Percentiles rank a stretch among this genome's conserved stretches.
Conservation (phyloP, 441 rosid genomes). For the Erodium texanum region DNA sequence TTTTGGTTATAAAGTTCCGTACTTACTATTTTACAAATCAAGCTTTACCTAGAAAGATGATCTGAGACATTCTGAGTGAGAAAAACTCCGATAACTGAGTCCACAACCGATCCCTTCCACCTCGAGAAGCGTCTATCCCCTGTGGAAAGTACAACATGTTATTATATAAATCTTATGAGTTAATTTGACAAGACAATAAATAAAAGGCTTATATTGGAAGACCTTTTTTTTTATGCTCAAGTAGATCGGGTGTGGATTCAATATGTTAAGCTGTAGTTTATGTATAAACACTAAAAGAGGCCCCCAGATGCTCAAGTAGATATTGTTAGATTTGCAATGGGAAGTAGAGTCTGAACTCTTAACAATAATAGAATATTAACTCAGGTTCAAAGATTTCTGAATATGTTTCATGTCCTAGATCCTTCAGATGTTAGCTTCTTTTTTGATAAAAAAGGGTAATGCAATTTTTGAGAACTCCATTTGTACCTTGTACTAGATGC, state of each 20-base stretch:
- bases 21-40: slow-evolving; percentile 5
- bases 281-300: slow-evolving; percentile 4
- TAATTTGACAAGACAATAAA: background rate
- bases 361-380: background rate
- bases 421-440: slow-evolving; percentile 20
- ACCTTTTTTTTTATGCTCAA: background rate
- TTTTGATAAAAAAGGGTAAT: no score
- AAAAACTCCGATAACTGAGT: slow-evolving; percentile 94
- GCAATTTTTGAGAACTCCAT: slow-evolving; percentile 1
- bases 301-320: slow-evolving; percentile 15
- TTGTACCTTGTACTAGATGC: slow-evolving; percentile 94
- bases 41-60: slow-evolving; percentile 84
- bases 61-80: slow-evolving; percentile 97
- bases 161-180: background rate
- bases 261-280: background rate
- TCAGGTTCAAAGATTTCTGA: slow-evolving; percentile 28
- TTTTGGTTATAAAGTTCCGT: slow-evolving; percentile 9
- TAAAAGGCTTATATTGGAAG: background rate
- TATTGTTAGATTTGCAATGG: slow-evolving; percentile 36
- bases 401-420: slow-evolving; percentile 18
- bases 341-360: slow-evolving; percentile 28
- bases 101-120: slow-evolving; percentile 99
- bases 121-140: slow-evolving; percentile 95
- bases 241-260: background rate
- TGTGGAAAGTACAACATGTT: slow-evolving; percentile 32